Evolutionary conservation across 2,329 filamentous ascomycete genomes (phyloP), one percentile per base, ranked within the genome.

Genomic region (Erysiphe neolycopersici): DNA sequence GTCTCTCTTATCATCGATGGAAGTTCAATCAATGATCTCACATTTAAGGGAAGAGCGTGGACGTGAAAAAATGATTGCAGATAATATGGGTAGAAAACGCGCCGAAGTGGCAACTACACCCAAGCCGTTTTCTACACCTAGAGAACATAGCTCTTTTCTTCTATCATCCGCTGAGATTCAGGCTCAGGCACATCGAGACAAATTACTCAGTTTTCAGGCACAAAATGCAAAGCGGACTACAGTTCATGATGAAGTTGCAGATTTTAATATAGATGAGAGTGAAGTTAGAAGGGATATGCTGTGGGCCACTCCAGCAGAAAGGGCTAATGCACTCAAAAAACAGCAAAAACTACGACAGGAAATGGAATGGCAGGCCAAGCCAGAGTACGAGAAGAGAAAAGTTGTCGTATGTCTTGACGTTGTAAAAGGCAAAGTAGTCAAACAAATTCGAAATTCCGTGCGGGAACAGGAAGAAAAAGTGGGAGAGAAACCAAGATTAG

Each of bases 11-110:
- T 76, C 68, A 29, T 58, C 71, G 0, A 62, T 69, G 3, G 84
- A 95, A 44, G 72, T 93, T 10, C 78, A 91, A 53, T 73, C 70
- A 31, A 93, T 98, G 72, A 79, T 95, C 41, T 69, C 71, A 22
- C 76, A 87, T 52, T 66, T 98, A 12, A 75, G 76, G 35, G 79
- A 82, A 43, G 87, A 95, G 61, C 73, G 85, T 5, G 87, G 85
- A 2, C 73, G 77, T 45, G 87, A 94, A 61, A 79, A 76, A 53
- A 84, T 84, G 79, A 75, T 76, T 0, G 73, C 70, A 1, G 83
- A 94, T 58, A 80, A 85, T 44, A 72, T 72, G 2, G 62, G 69
- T 0, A 71, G 85, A 53, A 71, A 68, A 43, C 68, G 68, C 22
- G 68, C 77, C 0, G 79, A 83, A 12, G 67, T 81, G 5, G 66